Evolutionary conservation across 164 flowering plant species (phyloP).

Genomic region (Paratinospora sagittata): DNA sequence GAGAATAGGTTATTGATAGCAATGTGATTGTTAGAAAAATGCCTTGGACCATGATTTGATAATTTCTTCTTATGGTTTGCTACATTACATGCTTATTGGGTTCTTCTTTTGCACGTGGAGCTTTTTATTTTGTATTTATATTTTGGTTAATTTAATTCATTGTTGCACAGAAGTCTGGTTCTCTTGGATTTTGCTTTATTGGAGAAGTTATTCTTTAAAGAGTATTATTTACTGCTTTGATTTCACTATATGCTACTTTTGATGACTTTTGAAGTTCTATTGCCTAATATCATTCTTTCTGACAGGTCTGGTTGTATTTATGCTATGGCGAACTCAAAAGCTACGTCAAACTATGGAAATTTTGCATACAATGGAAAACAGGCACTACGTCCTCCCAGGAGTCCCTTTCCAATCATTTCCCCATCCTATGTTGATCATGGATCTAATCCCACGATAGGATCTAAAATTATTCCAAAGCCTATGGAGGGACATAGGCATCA

Average conservation of each 20-base stretch:
- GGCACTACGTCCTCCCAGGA: conserved; percentile 76
- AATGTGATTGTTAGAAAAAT: not conserved
- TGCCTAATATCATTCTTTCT: conserved; percentile 11
- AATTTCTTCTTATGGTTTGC: not conserved
- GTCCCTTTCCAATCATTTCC: conserved; percentile 61
- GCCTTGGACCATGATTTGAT: not conserved
- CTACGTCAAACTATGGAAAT: conserved; percentile 48
- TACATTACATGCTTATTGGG: not conserved
- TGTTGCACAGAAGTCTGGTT: not conserved
- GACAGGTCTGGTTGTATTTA: conserved; percentile 19
- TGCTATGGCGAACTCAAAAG: conserved; percentile 60
- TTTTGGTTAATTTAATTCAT: not conserved
- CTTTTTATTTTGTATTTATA: not conserved
- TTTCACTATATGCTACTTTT: not conserved
- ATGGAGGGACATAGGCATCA: conserved; percentile 52
- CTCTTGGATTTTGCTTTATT: not conserved
- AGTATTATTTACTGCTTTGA: not conserved
- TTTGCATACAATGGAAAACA: conserved; percentile 49
- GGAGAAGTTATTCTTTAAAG: not conserved
- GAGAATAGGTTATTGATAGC: not conserved
- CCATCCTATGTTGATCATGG: conserved; percentile 58
- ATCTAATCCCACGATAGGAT: conserved; percentile 34
- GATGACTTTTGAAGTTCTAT: not conserved
- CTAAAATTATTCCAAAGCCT: conserved; percentile 48
- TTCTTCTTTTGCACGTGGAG: not conserved